Evolutionary conservation across 805 yeast species (phyloP), one percentile per base, ranked within the genome.

Genomic region (Alloascoidea hylecoeti): DNA sequence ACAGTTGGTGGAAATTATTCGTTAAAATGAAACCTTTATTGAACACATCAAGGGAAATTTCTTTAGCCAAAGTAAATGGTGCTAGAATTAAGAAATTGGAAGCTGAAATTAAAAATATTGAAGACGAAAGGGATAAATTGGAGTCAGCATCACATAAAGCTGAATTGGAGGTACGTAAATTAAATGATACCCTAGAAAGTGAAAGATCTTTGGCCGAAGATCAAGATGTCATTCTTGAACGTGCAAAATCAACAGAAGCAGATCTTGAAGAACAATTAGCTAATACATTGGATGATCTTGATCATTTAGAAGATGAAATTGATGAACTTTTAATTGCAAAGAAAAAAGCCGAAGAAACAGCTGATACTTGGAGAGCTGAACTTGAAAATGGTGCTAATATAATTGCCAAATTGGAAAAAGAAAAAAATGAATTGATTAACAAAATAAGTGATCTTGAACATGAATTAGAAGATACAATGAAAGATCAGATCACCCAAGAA

Each of bases 1-100:
- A 63, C 6, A 76, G 75, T 50, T 92, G 98, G 98, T 81, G 82
- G 57, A 71, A 68, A 37, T 61, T 92, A 35, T 75, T 76, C 42
- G 62, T 74, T 15, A 70, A 72, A 39, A 60, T 89, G 46, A 83
- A 80, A 46, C 97, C 97, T 1, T 53, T 86, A 33, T 57, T 86
- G 12, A 73, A 64, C 42, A 82, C 77, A 35, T 69, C 78, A 4
- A 68, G 72, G 16, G 77, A 75, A 40, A 69, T 74, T 3, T 57
- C 70, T 33, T 78, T 74, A 49, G 63, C 74, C 3, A 72, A 71
- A 41, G 18, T 55, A 53, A 40, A 52, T 58, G 52, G 55, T 4
- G 47, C 57, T 1, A 47, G 52, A 37, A 41, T 62, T 35, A 55
- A 53, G 43, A 53, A 49, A 35, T 50, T 56, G 6, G 56, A 55